Conservation (phyloP, 495 filamentous ascomycete genomes). For the Neurospora sp. region DNA sequence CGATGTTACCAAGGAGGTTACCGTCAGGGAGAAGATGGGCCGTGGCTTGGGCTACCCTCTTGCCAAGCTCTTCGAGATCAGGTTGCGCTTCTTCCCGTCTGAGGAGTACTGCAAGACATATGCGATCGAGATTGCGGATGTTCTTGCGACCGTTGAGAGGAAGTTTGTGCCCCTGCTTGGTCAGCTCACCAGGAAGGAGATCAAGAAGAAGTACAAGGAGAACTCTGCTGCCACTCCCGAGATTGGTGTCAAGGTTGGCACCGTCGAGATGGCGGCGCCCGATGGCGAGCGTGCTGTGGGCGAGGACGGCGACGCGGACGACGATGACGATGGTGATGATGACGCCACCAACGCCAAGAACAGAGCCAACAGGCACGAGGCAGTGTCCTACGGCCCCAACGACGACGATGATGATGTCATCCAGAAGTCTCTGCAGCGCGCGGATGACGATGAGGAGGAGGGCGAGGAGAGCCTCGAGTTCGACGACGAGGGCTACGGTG, state of each 20-base stretch:
- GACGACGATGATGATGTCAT: conserved; percentile 85
- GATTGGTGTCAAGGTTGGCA: conserved; percentile 68
- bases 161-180: conserved; percentile 66
- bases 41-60: conserved; percentile 51
- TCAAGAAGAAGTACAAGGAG: conserved; percentile 65
- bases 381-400: conserved; percentile 78
- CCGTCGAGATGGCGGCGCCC: conserved; percentile 46
- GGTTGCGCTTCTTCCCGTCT: conserved; percentile 71
- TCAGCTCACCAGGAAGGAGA: conserved; percentile 56
- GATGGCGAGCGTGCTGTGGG: conserved; percentile 33
- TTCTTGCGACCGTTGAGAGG: conserved; percentile 65
- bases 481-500: conserved; percentile 49
- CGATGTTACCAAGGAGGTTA: conserved; percentile 75
- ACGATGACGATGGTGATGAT: conserved; percentile 71
- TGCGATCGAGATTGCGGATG: conserved; percentile 66
- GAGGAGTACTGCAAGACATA: conserved; percentile 79
- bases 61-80: conserved; percentile 77
- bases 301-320: conserved; percentile 51
- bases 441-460: conserved; percentile 42
- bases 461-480: conserved; percentile 34
- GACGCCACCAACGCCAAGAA: conserved; percentile 78
- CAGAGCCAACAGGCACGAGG: conserved; percentile 62
- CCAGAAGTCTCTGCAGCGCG: conserved; percentile 44
- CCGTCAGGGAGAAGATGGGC: conserved; percentile 67
- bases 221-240: conserved; percentile 63